Percentiles rank a stretch among this genome's conserved stretches.
phyloP scores from a whole-genome alignment of 164 flowering plant species.

The Magnolia officinalis region DNA sequence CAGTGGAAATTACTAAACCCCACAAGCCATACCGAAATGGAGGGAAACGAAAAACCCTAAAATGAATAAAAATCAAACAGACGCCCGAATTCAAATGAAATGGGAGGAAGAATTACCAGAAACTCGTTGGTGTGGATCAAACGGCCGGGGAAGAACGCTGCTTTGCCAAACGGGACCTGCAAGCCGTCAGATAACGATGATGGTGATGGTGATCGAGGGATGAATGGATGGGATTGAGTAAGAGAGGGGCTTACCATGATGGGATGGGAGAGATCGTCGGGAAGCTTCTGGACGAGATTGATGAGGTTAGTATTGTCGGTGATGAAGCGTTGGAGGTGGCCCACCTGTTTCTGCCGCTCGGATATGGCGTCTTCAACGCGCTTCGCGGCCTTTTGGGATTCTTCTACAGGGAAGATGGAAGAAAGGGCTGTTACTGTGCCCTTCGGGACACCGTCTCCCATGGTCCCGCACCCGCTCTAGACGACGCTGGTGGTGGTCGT shows the following conservation, averaged over 20 bases:
- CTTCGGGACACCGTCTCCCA: conserved; percentile 24
- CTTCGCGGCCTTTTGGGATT: conserved; percentile 60
- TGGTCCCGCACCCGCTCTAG: not conserved
- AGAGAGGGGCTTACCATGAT: conserved; percentile 49
- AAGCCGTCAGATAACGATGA: not conserved
- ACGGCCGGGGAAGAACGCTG: conserved; percentile 88
- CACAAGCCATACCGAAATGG: too few species aligned
- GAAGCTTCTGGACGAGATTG: conserved; percentile 74
- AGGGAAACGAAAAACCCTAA: not conserved
- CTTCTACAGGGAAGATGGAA: conserved; percentile 56
- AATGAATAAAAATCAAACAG: not conserved
- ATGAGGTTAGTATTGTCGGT: conserved; percentile 59
- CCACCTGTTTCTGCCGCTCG: conserved; percentile 44
- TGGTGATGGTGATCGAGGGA: not conserved
- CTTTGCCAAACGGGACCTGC: conserved; percentile 90
- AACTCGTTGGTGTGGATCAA: conserved; percentile 88
- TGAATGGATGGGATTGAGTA: not conserved
- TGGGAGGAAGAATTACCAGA: conserved; percentile 28
- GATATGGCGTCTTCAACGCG: conserved; percentile 49
- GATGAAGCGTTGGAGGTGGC: conserved; percentile 42
- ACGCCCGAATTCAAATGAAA: not conserved
- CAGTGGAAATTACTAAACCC: too few species aligned
- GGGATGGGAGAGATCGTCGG: conserved; percentile 73
- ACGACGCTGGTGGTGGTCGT: too few species aligned
- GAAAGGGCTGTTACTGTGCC: conserved; percentile 72